Evolutionary conservation across 148 eudicot genomes (phyloP), one percentile per base, ranked within the genome.

Genomic region (Rhododendron molle): DNA sequence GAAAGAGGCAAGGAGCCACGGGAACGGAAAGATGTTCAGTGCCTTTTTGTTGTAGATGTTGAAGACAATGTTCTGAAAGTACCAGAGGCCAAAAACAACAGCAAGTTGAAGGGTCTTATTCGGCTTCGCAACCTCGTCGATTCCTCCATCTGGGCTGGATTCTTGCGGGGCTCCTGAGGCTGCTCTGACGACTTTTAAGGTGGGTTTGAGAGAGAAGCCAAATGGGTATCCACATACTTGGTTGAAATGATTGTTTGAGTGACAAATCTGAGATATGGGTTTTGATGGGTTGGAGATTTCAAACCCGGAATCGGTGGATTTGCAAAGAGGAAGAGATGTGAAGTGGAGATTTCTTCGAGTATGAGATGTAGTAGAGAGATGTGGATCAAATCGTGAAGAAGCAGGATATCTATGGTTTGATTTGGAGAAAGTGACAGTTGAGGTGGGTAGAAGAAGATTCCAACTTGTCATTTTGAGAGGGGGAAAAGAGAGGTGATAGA

Each of bases 1-100:
- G 73, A 96, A 95, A 10, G 99, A 93, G 38, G 99, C 99, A 38
- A 96, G 90, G 16, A 96, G 89, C 99, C 99, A 96, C 49, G 99
- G 98, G 50, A 90, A 96, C 21, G 97, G 94, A 89, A 96, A 96
- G n/a, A 96, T 85, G 76, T 96, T 95, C 72, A 95, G 84, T 0
- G 86, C 94, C 86, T 96, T 96, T 85, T 94, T 95, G 87, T 95
- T 94, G 76, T 92, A 96, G 74, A 96, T 96, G 83, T 95, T 96
- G 86, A 96, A 96, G 30, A 96, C 92, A 1, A 94, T 91, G 89
- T 95, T 94, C 47, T 96, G 99, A 46, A 94, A 91, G 87, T 94
- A 96, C 99, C 98, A 96, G 14, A 95, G 85, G 1, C 99, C 98
- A 76, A 95, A 96, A 28, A 96, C 92, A 3, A 96, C 38, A 9